Evolutionary conservation across 108 stramenopile genomes (phyloP).

Genomic region (Aurantiochytrium sp.): DNA sequence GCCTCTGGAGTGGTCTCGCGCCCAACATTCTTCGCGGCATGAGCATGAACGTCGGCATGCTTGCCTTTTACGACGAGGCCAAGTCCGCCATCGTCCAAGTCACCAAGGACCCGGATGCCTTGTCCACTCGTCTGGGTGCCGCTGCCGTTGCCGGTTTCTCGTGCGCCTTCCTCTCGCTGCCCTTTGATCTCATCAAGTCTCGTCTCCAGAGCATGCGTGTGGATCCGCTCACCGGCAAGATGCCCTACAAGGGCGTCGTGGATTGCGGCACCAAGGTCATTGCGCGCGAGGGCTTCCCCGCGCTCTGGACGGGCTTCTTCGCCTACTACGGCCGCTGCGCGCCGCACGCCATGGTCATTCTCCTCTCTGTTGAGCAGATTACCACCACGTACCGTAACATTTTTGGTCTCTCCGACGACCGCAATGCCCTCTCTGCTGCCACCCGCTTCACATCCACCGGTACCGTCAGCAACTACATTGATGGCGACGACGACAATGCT

Average conservation of each 20-base stretch:
- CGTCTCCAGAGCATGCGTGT: conserved; percentile 81
- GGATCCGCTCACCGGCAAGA: conserved; percentile 68
- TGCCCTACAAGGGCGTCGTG: conserved; percentile 76
- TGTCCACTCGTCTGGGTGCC: conserved; percentile 13
- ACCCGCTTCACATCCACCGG: conserved; percentile 5
- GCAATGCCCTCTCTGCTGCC: background rate
- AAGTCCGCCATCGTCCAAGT: conserved; percentile 49
- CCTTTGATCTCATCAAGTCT: conserved; percentile 93
- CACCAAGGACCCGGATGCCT: conserved; percentile 37
- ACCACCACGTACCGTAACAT: conserved; percentile 41
- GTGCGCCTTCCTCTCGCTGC: conserved; percentile 84
- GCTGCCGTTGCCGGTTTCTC: conserved; percentile 72
- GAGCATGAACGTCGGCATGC: conserved; percentile 98
- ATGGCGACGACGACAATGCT: background rate
- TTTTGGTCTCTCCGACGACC: conserved; percentile 13
- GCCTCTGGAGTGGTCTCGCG: conserved; percentile 82
- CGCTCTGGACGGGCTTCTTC: conserved; percentile 85
- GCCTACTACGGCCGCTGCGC: conserved; percentile 96
- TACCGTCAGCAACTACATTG: conserved; percentile 1
- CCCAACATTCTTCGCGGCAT: conserved; percentile 94
- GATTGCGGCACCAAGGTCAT: conserved; percentile 76
- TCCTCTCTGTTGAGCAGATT: conserved; percentile 87
- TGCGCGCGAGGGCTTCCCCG: conserved; percentile 72
- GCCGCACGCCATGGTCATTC: conserved; percentile 97
- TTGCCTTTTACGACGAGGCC: conserved; percentile 98